Base-by-base conservation (phyloP, 192 early-diverging fungal species). In the Diversispora epigaea region DNA sequence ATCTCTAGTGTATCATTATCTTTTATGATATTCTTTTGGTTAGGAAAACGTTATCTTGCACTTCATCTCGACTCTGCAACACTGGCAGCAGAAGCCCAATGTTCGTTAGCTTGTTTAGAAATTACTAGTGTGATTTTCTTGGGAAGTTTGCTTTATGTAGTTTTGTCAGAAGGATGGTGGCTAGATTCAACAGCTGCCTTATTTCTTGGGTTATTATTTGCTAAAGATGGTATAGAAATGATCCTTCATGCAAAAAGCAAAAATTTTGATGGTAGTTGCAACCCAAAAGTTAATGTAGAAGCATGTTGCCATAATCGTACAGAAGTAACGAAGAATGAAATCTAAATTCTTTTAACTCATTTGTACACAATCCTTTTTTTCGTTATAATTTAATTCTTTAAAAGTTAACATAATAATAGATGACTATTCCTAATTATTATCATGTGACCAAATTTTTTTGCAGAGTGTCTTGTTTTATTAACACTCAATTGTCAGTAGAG, bases 31-130 rank as follows among this genome's bases (percentile, higher is more conserved):
- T 47, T 72, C 43, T 56, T 72, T 45, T 72, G 43, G 21, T 21
- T 72, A 21, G 4, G 4, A 10, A 72, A 72, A 60, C 7, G 14
- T 14, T 45, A 22, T 41, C 41, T 72, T 58, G 70, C 56, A 15
- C 46, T 60, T 60, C n/a, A 21, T 19, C 43, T 72, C 21, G 25
- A 72, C 45, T 72, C 70, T 45, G 58, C 70, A 21, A 60, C 41
- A 22, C 58, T 72, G 56, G 43, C 56, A 10, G 58, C 70, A 14
- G 70, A 72, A 21, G 55, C 70, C 19, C 15, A 56, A 44, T 72
- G 70, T 72, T 60, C 70, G 12, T 61, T 72, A 46, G 55, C 56
- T 46, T 72, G 70, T 72, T 45, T 72, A 11, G 21, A 60, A 72
- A 72, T 72, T 17, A 60, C 70, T 0, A 6, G 58, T 6, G 57